Evolutionary conservation across 371 early-diverging fungal genomes (phyloP).

Genomic region (Smittium culicis): DNA sequence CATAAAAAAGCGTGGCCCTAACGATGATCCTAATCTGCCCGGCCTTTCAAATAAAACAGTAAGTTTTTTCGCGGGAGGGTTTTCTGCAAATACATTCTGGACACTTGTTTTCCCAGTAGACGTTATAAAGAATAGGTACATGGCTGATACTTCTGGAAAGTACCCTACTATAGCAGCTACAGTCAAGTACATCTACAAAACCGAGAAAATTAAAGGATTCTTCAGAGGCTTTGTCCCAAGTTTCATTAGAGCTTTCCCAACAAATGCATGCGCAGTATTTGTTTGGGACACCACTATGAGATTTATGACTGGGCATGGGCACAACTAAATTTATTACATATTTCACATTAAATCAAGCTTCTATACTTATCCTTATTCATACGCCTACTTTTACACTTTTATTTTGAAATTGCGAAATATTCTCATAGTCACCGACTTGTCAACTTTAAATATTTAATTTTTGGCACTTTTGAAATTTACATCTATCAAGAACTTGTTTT

Average conservation of each 20-base stretch:
- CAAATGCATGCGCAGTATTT: constrained; percentile 74
- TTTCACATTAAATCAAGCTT: neutral
- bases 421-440: no score
- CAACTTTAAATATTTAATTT: no score
- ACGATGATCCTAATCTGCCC: constrained; percentile 5
- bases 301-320: constrained; percentile 16
- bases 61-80: constrained; percentile 76
- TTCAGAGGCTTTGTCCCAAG: constrained; percentile 75
- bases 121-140: constrained; percentile 78
- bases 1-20: constrained; percentile 8
- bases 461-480: no score
- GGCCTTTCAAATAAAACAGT: constrained; percentile 41
- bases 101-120: constrained; percentile 70
- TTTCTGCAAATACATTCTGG: constrained; percentile 86
- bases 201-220: constrained; percentile 56
- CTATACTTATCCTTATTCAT: neutral
- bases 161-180: constrained; percentile 44
- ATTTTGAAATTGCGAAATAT: no score
- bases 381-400: neutral
- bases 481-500: no score
- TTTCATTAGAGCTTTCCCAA: constrained; percentile 78
- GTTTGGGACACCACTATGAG: constrained; percentile 40
- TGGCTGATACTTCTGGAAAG: constrained; percentile 54
- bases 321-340: no score
- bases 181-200: constrained; percentile 26